A percentile compares a stretch with the other conserved stretches of the same genome.
Evolutionary conservation across 1,139 yeast species (phyloP).

Genomic region (Nadsonia commutata): DNA sequence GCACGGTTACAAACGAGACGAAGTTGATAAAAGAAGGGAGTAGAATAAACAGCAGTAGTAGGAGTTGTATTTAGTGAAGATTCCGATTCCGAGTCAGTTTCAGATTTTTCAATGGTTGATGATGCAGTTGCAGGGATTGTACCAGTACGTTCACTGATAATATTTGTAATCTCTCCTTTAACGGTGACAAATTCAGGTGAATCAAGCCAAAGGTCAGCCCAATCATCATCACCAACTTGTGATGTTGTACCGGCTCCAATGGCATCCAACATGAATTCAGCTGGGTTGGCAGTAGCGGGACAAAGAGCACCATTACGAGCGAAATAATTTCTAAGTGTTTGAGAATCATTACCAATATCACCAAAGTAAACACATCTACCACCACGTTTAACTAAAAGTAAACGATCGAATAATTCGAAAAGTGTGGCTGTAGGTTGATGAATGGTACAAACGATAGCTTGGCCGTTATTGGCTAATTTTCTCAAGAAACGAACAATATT

Average conservation of each 20-base stretch:
- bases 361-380: constrained; percentile 71
- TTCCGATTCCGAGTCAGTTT: constrained; percentile 5
- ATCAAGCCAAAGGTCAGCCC: constrained; percentile 6
- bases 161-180: constrained; percentile 1
- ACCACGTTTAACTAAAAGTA: constrained; percentile 52
- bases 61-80: constrained; percentile 33
- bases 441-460: constrained; percentile 64
- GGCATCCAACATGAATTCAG: constrained; percentile 65
- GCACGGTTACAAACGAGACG: neutral
- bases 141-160: constrained; percentile 1
- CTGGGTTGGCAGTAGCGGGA: constrained; percentile 54
- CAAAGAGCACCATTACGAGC: constrained; percentile 57
- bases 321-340: constrained; percentile 44
- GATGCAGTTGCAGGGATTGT: too few relatives aligned
- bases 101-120: neutral
- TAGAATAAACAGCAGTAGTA: neutral
- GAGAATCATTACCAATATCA: constrained; percentile 51
- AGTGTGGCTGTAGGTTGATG: constrained; percentile 68
- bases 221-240: constrained; percentile 6
- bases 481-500: constrained; percentile 58
- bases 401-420: constrained; percentile 59
- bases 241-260: constrained; percentile 62
- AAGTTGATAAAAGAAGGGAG: neutral
- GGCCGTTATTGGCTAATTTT: constrained; percentile 59
- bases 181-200: constrained; percentile 2